phyloP scores from a whole-genome alignment of 2,329 filamentous ascomycete genomes.

The Podosphaera aphanis region DNA sequence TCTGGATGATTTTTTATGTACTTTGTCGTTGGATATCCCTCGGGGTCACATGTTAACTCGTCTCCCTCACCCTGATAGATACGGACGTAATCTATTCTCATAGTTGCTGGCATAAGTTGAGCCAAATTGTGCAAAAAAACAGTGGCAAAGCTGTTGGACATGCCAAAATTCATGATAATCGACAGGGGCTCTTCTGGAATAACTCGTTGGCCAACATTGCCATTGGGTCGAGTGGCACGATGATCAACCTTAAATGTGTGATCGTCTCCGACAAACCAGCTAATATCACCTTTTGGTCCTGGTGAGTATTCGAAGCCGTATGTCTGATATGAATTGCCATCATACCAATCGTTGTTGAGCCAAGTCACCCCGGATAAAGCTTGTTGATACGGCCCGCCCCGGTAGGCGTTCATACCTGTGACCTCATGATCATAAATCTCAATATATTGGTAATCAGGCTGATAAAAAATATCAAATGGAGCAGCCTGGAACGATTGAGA shows the following conservation, averaged over 20 bases:
- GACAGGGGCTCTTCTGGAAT: slow-evolving; percentile 46
- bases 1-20: slow-evolving; percentile 40
- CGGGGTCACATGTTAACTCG: slow-evolving; percentile 42
- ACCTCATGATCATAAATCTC: slow-evolving; percentile 38
- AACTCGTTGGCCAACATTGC: slow-evolving; percentile 41
- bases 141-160: slow-evolving; percentile 40
- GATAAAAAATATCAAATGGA: slow-evolving; percentile 48
- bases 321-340: slow-evolving; percentile 36
- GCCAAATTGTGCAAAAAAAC: slow-evolving; percentile 33
- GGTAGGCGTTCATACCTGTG: slow-evolving; percentile 34
- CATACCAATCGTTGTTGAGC: slow-evolving; percentile 42
- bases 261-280: slow-evolving; percentile 44
- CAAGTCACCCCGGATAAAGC: slow-evolving; percentile 36
- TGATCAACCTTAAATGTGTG: slow-evolving; percentile 40
- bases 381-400: slow-evolving; percentile 38
- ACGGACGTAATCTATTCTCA: slow-evolving; percentile 46
- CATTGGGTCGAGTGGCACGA: slow-evolving; percentile 38
- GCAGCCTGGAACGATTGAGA: slow-evolving; percentile 46
- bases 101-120: slow-evolving; percentile 34
- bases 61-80: slow-evolving; percentile 42
- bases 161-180: slow-evolving; percentile 45
- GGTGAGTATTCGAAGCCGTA: slow-evolving; percentile 41
- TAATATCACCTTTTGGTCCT: slow-evolving; percentile 33
- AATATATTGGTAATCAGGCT: slow-evolving; percentile 38
- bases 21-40: slow-evolving; percentile 38